phyloP scores from a whole-genome alignment of 225 moss, liverwort and hornwort genomes.

The Pseudisothecium myosuroides region DNA sequence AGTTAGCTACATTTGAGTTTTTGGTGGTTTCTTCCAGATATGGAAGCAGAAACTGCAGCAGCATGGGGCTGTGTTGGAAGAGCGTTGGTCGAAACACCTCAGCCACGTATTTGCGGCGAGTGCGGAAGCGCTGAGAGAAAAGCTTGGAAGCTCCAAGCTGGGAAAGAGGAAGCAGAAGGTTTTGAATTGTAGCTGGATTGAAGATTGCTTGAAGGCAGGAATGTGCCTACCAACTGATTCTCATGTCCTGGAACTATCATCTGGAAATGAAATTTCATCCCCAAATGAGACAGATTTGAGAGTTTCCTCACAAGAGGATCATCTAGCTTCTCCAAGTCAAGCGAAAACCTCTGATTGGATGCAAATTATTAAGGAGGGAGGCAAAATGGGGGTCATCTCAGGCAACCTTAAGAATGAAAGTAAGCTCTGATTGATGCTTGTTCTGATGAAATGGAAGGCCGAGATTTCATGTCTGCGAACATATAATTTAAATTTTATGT shows the following conservation, averaged over 20 bases:
- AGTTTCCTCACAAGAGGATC: not conserved
- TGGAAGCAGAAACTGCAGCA: constrained; percentile 87
- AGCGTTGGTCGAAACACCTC: constrained; percentile 52
- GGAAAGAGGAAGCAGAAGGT: constrained; percentile 39
- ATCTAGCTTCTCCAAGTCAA: not conserved
- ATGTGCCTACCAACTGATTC: constrained; percentile 23
- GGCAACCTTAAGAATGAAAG: not conserved
- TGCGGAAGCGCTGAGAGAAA: constrained; percentile 32
- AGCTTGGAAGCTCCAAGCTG: constrained; percentile 34
- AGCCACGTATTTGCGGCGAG: constrained; percentile 63
- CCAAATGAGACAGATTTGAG: not conserved
- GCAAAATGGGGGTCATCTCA: constrained; percentile 43
- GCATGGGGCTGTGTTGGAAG: constrained; percentile 52
- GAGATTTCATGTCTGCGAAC: not conserved
- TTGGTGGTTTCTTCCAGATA: constrained; percentile 28
- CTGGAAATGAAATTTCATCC: not conserved
- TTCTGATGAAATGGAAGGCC: not conserved
- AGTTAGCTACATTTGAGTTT: not conserved
- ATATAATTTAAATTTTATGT: not conserved
- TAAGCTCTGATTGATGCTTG: not conserved
- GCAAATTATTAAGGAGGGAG: constrained; percentile 51
- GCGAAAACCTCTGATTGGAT: constrained; percentile 53
- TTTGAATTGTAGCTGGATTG: constrained; percentile 71
- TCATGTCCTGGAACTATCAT: constrained; percentile 21
- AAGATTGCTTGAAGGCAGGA: constrained; percentile 82